These are phyloP conservation scores for Ormosia semicastrata DNA, from an alignment of 306 rosid species.

Conservation along the genomic window DNA sequence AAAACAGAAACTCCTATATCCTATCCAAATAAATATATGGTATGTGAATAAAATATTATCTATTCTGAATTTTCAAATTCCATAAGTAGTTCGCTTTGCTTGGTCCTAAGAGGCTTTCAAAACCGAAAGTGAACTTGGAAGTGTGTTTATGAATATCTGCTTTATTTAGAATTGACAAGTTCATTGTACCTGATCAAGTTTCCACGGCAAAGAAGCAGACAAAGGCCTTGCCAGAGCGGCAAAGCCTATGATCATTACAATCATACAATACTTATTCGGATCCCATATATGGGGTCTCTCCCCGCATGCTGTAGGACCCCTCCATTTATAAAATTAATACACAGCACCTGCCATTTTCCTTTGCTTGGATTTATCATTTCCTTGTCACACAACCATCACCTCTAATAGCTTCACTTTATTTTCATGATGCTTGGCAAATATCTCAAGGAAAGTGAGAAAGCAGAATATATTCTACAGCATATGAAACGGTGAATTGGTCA, in stretches of 20 bases:
- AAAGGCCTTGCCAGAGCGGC: neutral
- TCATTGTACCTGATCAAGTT: neutral
- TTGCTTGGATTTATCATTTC: neutral
- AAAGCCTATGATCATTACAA: neutral
- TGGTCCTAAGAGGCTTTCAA: conserved; percentile 25
- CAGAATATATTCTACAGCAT: neutral
- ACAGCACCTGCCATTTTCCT: neutral
- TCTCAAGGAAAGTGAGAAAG: neutral
- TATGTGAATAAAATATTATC: no score
- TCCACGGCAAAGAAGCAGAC: neutral
- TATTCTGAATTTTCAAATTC: no score
- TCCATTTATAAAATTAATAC: neutral
- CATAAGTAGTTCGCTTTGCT: neutral
- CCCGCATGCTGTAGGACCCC: conserved; percentile 44
- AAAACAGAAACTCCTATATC: no score
- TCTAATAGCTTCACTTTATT: conserved; percentile 8
- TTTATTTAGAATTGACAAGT: neutral
- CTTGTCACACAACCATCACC: neutral
- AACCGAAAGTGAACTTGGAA: conserved; percentile 24
- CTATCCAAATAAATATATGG: no score
- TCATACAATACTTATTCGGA: neutral
- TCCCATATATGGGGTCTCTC: conserved; percentile 19
- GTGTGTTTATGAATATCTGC: conserved; percentile 8
- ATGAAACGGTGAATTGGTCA: neutral
- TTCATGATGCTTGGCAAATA: neutral